A percentile compares a stretch with the other conserved stretches of the same genome.
Evolutionary conservation across 139 green algal species (phyloP).

Genomic region (Picochlorum sp.): DNA sequence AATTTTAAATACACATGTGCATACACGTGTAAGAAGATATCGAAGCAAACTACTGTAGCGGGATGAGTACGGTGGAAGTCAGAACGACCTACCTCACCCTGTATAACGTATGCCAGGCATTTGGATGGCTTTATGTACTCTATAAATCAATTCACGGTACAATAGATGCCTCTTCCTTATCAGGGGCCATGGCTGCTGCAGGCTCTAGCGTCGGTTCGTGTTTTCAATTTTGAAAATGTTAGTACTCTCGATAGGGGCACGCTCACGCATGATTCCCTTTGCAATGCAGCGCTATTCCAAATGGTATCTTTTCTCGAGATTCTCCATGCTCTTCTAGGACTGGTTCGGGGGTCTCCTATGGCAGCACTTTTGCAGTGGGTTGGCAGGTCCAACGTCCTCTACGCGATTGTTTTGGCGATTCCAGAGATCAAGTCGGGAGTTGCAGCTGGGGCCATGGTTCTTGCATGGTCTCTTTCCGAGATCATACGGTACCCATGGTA

Average conservation of each 20-base stretch:
- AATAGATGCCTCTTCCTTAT: neutral
- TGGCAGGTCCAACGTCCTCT: slow-evolving; percentile 65
- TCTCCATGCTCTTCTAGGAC: slow-evolving; percentile 42
- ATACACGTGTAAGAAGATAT: neutral
- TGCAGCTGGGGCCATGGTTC: slow-evolving; percentile 22
- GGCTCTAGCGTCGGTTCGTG: slow-evolving; percentile 17
- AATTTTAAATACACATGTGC: neutral
- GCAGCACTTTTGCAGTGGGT: slow-evolving; percentile 63
- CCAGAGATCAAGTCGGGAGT: slow-evolving; percentile 29
- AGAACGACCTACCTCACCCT: slow-evolving; percentile 29
- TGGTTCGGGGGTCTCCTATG: slow-evolving; percentile 51
- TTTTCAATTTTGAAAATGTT: neutral
- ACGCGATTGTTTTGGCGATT: slow-evolving; percentile 42
- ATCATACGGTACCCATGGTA: slow-evolving; percentile 77
- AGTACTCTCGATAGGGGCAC: neutral
- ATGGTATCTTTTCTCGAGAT: slow-evolving; percentile 37
- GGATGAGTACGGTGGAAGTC: neutral
- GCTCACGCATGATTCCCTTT: neutral
- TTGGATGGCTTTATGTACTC: slow-evolving; percentile 30
- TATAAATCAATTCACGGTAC: slow-evolving; percentile 3
- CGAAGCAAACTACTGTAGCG: neutral
- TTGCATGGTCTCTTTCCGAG: slow-evolving; percentile 41
- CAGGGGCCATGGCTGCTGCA: slow-evolving; percentile 3
- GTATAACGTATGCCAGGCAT: slow-evolving; percentile 36
- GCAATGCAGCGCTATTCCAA: slow-evolving; percentile 38